phyloP scores from a whole-genome alignment of 108 stramenopile genomes.

The Nannochloropsis salina region DNA sequence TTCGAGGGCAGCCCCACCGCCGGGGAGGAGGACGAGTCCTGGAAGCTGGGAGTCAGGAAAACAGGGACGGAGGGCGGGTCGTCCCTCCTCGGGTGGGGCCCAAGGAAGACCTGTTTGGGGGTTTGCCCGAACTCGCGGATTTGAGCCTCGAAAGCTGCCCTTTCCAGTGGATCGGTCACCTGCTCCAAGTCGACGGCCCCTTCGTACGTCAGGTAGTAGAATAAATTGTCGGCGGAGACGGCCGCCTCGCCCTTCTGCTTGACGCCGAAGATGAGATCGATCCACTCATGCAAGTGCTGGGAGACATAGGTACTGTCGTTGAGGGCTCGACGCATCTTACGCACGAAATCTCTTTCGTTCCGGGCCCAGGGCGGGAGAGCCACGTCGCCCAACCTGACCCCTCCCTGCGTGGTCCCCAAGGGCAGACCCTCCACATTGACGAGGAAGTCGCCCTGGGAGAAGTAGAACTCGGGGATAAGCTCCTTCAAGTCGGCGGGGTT shows the following conservation, averaged over 20 bases:
- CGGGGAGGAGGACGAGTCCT: conserved; percentile 16
- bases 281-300: conserved; percentile 78
- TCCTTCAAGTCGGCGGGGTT: conserved; percentile 97
- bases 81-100: neutral
- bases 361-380: conserved; percentile 80
- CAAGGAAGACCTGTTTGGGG: conserved; percentile 4
- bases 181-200: conserved; percentile 43
- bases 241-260: conserved; percentile 80
- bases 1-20: neutral
- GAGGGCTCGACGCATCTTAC: conserved; percentile 74
- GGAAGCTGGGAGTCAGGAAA: neutral
- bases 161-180: conserved; percentile 36
- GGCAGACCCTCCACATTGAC: conserved; percentile 73
- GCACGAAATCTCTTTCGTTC: conserved; percentile 77
- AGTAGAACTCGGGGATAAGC: conserved; percentile 89
- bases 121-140: conserved; percentile 30
- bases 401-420: conserved; percentile 77
- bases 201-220: conserved; percentile 81
- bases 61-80: conserved; percentile 6
- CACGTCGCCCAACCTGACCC: conserved; percentile 77
- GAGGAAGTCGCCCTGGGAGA: conserved; percentile 71
- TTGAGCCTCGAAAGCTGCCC: conserved; percentile 47
- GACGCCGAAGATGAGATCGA: conserved; percentile 93
- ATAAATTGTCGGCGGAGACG: conserved; percentile 69
- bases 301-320: conserved; percentile 79